Base-by-base conservation (phyloP, 306 rosid species). In the Ormosia emarginata region DNA sequence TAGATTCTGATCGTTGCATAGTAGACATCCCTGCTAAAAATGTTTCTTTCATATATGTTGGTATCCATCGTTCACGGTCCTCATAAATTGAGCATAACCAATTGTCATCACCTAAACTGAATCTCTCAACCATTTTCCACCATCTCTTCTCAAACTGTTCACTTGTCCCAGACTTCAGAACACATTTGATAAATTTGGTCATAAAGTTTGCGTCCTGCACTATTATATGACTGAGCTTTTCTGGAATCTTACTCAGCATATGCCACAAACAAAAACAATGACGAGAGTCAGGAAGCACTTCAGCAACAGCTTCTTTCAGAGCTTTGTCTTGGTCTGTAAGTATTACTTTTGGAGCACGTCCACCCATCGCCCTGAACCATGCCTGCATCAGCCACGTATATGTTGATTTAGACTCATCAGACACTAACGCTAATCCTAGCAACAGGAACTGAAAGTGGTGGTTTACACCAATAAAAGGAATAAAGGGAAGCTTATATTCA, bases 321-420 rank as follows among this genome's bases (percentile, higher is more conserved):
- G 77, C 85, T 62, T 62, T 82, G 79, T 89, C 97, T 43, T 84
- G 84, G 74, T 91, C 95, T 2, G 93, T 89, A 58, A 92, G 85
- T 34, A 92, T 81, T 33, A 89, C 88, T 73, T 89, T 91, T 4
- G 97, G 97, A 77, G 92, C 85, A 79, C 52, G 80, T 53, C 92
- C 86, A 59, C 92, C 97, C 88, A 92, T 82, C 74, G 95, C 97
- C 84, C 83, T 92, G 75, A 92, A 46, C 97, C 97, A 92, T 3
- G 63, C 79, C 81, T 72, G 88, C 91, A 91, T 82, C 59, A 93
- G 69, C 95, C 97, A 93, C 24, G 67, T 75, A 77, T 70, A 85
- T 9, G 97, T 86, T 4, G 86, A 17, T 49, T 79, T 57, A 59
- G 87, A 86, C 75, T 89, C 91, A 81, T 91, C 94, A 46, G 89